Percentiles rank a stretch among this genome's conserved stretches.
These are phyloP conservation scores for Diaporthe sp. DNA, from an alignment of 2,329 filamentous ascomycete species.

Conservation along the genomic window DNA sequence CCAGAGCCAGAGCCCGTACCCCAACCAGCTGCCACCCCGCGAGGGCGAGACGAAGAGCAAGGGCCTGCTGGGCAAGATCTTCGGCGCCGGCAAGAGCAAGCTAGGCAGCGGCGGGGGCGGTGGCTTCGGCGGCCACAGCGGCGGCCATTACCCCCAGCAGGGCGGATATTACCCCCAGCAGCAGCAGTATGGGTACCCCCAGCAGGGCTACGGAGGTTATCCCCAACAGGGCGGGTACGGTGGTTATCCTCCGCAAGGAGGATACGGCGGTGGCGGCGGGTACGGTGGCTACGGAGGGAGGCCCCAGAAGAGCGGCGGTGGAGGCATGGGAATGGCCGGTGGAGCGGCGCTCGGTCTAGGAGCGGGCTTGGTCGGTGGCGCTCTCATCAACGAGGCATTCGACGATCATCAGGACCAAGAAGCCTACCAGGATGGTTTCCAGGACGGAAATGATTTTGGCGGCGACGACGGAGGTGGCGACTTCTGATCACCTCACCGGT, in stretches of 20 bases:
- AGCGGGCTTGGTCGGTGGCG: slow-evolving; percentile 85
- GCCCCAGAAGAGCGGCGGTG: slow-evolving; percentile 48
- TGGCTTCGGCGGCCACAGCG: slow-evolving; percentile 46
- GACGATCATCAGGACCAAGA: slow-evolving; percentile 64
- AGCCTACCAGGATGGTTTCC: slow-evolving; percentile 56
- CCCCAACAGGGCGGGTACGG: slow-evolving; percentile 45
- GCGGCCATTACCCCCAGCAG: slow-evolving; percentile 51
- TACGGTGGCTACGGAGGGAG: slow-evolving; percentile 52
- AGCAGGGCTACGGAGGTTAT: slow-evolving; percentile 47
- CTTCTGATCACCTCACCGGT: slow-evolving; percentile 51
- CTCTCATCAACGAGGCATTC: slow-evolving; percentile 77
- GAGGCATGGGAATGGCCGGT: slow-evolving; percentile 76
- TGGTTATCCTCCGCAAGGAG: slow-evolving; percentile 47
- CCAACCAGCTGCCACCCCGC: slow-evolving; percentile 60
- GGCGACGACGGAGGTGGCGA: slow-evolving; percentile 52
- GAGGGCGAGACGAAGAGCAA: slow-evolving; percentile 55
- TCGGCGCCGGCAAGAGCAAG: slow-evolving; percentile 61
- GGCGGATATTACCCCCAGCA: slow-evolving; percentile 51
- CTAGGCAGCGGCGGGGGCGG: slow-evolving; percentile 51
- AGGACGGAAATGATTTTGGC: slow-evolving; percentile 19
- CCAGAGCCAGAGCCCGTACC: slow-evolving; percentile 49
- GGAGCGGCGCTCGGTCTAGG: slow-evolving; percentile 84
- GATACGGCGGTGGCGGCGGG: slow-evolving; percentile 51
- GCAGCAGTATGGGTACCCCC: slow-evolving; percentile 52
- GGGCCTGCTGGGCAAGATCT: slow-evolving; percentile 67